phyloP scores from a whole-genome alignment of 331 rosid genomes.

The Saraca asoca region DNA sequence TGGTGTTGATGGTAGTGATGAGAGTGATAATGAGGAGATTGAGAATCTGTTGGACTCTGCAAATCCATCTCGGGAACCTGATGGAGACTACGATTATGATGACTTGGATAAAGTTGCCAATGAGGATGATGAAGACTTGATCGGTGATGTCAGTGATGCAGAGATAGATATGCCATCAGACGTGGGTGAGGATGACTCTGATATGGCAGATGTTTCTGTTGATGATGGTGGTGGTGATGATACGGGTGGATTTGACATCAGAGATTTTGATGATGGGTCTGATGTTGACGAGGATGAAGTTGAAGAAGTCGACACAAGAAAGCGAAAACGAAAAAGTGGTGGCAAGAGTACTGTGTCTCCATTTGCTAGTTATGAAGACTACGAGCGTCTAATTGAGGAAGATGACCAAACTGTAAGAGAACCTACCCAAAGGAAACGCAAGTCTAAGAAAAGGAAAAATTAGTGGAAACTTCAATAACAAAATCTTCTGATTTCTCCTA shows the following conservation, averaged over 20 bases:
- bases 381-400: slow-evolving; percentile 66
- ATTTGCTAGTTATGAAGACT: slow-evolving; percentile 82
- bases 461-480: slow-evolving; percentile 27
- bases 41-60: slow-evolving; percentile 77
- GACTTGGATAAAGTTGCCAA: slow-evolving; percentile 71
- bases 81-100: slow-evolving; percentile 72
- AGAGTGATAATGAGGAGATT: slow-evolving; percentile 91
- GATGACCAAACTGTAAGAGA: slow-evolving; percentile 28
- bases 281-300: slow-evolving; percentile 42
- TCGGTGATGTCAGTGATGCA: slow-evolving; percentile 61
- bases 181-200: slow-evolving; percentile 49
- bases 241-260: slow-evolving; percentile 36
- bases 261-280: slow-evolving; percentile 56
- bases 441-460: slow-evolving; percentile 55
- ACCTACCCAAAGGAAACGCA: slow-evolving; percentile 42
- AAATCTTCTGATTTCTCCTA: background rate
- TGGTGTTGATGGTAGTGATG: slow-evolving; percentile 63
- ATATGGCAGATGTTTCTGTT: slow-evolving; percentile 25
- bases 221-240: slow-evolving; percentile 36
- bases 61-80: slow-evolving; percentile 49
- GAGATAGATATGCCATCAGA: slow-evolving; percentile 58
- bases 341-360: slow-evolving; percentile 65
- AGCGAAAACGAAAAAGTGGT: slow-evolving; percentile 49
- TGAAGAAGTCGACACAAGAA: slow-evolving; percentile 27
- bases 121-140: slow-evolving; percentile 83